Percentiles rank a stretch among this genome's conserved stretches.
Conservation (phyloP, 805 yeast species). For the Zygosaccharomyces lentus region DNA sequence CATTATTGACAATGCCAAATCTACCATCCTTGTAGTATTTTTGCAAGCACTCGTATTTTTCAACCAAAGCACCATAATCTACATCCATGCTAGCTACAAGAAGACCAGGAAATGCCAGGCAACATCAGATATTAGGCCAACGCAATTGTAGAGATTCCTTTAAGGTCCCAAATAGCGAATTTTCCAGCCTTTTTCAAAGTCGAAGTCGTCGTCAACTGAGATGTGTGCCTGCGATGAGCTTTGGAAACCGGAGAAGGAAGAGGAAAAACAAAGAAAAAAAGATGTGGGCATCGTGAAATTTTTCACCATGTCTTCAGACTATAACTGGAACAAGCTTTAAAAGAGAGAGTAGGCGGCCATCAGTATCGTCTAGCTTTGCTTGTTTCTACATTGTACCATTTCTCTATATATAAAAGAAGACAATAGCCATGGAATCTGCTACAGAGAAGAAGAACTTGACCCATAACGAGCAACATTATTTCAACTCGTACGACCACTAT, state of each 20-base stretch:
- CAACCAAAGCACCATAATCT: neutral
- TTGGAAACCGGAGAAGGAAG: neutral
- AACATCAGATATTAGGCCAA: neutral
- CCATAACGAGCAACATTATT: slow-evolving; percentile 85
- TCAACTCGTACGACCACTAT: slow-evolving; percentile 91
- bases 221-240: slow-evolving; percentile 4
- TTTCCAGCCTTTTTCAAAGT: neutral
- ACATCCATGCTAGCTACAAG: neutral
- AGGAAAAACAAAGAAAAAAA: neutral
- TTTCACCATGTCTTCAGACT: neutral
- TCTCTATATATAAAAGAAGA: neutral
- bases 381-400: neutral
- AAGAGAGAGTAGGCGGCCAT: neutral
- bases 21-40: neutral
- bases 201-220: neutral
- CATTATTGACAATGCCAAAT: neutral
- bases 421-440: slow-evolving; percentile 43
- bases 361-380: neutral
- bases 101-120: neutral
- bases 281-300: slow-evolving; percentile 5
- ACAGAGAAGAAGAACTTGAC: slow-evolving; percentile 63
- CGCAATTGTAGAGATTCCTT: neutral
- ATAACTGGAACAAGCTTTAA: neutral
- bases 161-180: neutral
- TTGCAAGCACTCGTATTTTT: neutral